Evolutionary conservation across 768 basidiomycete genomes (phyloP).

Genomic region (Termitomyces sp.): DNA sequence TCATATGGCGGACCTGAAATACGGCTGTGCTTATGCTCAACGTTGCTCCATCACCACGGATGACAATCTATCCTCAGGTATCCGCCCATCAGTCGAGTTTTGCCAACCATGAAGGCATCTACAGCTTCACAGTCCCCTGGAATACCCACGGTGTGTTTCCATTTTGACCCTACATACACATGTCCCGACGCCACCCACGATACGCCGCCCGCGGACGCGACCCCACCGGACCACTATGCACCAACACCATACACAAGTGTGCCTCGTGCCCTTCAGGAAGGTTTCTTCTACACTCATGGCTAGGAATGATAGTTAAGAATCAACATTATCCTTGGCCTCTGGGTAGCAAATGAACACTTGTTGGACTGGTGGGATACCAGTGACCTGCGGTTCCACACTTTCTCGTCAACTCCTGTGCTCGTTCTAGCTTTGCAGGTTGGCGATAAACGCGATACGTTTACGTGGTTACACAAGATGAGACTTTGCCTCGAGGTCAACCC

Average conservation of each 20-base stretch:
- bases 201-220: background rate
- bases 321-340: background rate
- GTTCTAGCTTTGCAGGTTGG: background rate
- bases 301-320: background rate
- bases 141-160: background rate
- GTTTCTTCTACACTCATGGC: background rate
- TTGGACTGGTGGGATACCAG: no score
- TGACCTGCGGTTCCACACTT: background rate
- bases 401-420: background rate
- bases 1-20: no score
- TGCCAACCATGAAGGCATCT: no score
- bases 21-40: no score
- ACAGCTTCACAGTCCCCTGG: no score
- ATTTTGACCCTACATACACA: background rate
- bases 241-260: background rate
- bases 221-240: background rate
- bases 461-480: background rate
- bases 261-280: background rate
- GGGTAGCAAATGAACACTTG: no score
- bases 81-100: no score
- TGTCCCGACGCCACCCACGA: background rate
- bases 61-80: background rate
- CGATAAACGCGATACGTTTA: background rate
- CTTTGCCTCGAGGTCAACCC: background rate
- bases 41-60: background rate